Percentiles rank a stretch among this genome's conserved stretches.
Evolutionary conservation across 257 asterid species (phyloP).

Genomic region (Rehmannia glutinosa): DNA sequence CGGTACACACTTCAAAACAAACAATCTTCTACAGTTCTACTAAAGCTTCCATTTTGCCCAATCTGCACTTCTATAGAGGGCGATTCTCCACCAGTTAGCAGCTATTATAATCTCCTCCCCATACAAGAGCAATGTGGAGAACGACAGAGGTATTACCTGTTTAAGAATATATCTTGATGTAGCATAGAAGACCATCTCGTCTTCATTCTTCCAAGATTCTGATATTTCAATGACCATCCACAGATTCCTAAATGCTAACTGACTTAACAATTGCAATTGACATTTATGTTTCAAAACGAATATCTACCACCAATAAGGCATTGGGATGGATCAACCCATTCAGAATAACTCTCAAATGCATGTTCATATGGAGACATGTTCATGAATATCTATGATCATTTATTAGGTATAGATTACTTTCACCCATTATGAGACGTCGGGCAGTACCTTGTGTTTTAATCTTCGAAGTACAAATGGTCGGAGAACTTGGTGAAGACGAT

Average conservation of each 20-base stretch:
- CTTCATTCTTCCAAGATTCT: background rate
- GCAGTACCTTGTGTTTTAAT: conserved; percentile 90
- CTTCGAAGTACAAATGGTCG: conserved; percentile 99
- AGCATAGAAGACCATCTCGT: background rate
- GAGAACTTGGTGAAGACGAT: conserved; percentile 98
- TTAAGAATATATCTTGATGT: background rate
- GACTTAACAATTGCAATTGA: conserved; percentile 3
- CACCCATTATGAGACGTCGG: background rate
- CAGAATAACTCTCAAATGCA: background rate
- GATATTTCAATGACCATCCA: background rate
- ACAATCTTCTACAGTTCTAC: background rate
- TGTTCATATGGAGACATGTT: background rate
- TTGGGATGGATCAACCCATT: conserved; percentile 3
- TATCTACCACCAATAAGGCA: background rate
- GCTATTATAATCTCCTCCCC: background rate
- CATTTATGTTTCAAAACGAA: conserved; percentile 5
- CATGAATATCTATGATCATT: background rate
- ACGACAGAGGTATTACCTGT: background rate
- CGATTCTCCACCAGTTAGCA: background rate
- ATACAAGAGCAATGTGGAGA: background rate
- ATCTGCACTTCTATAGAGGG: background rate
- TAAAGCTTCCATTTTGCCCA: background rate
- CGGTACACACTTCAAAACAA: background rate
- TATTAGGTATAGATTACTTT: conserved; percentile 1
- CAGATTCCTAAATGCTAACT: background rate